These are phyloP conservation scores for Mycotypha africana DNA, from an alignment of 371 early-diverging fungal genomes.

Conservation along the genomic window DNA sequence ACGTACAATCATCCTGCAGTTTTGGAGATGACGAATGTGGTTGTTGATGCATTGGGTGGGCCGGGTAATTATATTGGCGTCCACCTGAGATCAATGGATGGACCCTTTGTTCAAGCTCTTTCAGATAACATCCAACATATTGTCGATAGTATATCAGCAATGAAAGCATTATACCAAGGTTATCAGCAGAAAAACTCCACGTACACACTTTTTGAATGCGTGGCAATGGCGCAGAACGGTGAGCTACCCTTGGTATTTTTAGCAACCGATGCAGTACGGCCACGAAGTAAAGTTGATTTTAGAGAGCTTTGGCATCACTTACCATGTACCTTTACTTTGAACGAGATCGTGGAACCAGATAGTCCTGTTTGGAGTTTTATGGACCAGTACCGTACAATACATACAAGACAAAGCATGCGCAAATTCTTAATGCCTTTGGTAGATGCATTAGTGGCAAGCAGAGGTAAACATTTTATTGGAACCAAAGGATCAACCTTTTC, in stretches of 20 bases:
- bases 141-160: constrained; percentile 3
- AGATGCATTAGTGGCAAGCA: constrained; percentile 24
- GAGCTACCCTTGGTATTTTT: constrained; percentile 40
- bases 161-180: not conserved
- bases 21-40: constrained; percentile 34
- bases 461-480: constrained; percentile 22
- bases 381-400: constrained; percentile 14
- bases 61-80: constrained; percentile 47
- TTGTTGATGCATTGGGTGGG: constrained; percentile 46
- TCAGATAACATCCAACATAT: constrained; percentile 34
- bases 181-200: not conserved
- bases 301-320: constrained; percentile 32
- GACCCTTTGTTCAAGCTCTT: constrained; percentile 43
- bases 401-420: constrained; percentile 16
- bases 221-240: constrained; percentile 17
- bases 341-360: constrained; percentile 32
- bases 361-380: constrained; percentile 14
- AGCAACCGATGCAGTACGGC: constrained; percentile 52
- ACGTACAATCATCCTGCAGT: constrained; percentile 43
- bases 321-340: constrained; percentile 55
- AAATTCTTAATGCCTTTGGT: constrained; percentile 22
- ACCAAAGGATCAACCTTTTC: constrained; percentile 27
- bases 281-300: constrained; percentile 32
- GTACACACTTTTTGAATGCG: constrained; percentile 6
- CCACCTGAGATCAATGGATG: constrained; percentile 54